phyloP scores from a whole-genome alignment of 1,284 basidiomycete species.

The Leccinum pachyderme region DNA sequence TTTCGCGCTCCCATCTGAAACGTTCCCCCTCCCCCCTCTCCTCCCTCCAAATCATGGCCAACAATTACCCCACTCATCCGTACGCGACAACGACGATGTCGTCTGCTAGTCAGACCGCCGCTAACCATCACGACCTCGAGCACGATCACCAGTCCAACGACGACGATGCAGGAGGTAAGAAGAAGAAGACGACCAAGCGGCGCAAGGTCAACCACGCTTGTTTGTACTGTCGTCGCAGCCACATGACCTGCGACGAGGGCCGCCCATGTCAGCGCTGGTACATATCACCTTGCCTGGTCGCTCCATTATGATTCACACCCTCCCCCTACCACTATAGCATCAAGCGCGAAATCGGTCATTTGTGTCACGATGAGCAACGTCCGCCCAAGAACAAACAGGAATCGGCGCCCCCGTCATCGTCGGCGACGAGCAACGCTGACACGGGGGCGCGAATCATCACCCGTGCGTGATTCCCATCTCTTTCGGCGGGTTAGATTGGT shows the following conservation, averaged over 20 bases:
- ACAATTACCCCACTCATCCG: conserved; percentile 28
- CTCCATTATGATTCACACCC: background rate
- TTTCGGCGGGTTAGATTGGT: conserved; percentile 9
- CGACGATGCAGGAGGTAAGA: conserved; percentile 31
- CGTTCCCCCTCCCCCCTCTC: conserved; percentile 23
- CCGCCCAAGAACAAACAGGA: conserved; percentile 46
- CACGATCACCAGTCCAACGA: conserved; percentile 26
- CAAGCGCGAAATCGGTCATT: conserved; percentile 88
- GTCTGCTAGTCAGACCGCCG: conserved; percentile 10
- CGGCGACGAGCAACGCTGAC: conserved; percentile 31
- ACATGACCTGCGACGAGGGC: conserved; percentile 89
- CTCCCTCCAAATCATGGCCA: conserved; percentile 19
- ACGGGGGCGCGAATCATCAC: conserved; percentile 15
- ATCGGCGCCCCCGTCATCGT: conserved; percentile 10
- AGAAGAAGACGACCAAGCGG: conserved; percentile 59
- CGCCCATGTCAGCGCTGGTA: conserved; percentile 90
- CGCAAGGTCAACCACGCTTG: conserved; percentile 90
- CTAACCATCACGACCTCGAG: conserved; percentile 22
- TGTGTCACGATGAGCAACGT: conserved; percentile 85
- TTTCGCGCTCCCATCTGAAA: conserved; percentile 20
- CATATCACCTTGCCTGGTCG: conserved; percentile 31
- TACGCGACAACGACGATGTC: conserved; percentile 24
- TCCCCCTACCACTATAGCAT: conserved; percentile 37
- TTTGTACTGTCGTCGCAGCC: conserved; percentile 72
- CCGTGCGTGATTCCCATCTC: conserved; percentile 9